Evolutionary conservation across 495 filamentous ascomycete species (phyloP).

Genomic region (Hypomontagnella submonticulosa): DNA sequence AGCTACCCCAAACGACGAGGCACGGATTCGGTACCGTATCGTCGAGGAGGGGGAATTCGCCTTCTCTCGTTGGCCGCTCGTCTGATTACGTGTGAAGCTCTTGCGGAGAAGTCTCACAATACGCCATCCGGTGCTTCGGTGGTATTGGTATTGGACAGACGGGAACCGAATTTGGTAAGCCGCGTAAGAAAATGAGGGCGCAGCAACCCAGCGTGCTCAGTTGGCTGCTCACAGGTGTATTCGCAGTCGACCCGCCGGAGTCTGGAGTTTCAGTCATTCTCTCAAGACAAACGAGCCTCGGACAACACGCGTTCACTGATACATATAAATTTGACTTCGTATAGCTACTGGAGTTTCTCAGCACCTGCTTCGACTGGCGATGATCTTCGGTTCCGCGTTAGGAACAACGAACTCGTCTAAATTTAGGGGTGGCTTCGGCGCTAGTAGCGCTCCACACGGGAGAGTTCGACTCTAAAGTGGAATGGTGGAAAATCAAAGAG

Average conservation of each 20-base stretch:
- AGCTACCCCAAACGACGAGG: slow-evolving; percentile 14
- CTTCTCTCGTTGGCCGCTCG: slow-evolving; percentile 10
- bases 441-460: slow-evolving; percentile 8
- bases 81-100: slow-evolving; percentile 22
- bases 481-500: slow-evolving; percentile 3
- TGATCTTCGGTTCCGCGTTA: slow-evolving; percentile 23
- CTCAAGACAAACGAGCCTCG: slow-evolving; percentile 2
- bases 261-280: slow-evolving; percentile 19
- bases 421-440: slow-evolving; percentile 10
- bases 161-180: slow-evolving; percentile 20
- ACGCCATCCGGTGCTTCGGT: slow-evolving; percentile 19
- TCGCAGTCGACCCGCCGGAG: slow-evolving; percentile 19
- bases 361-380: slow-evolving; percentile 17
- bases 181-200: slow-evolving; percentile 31
- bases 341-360: slow-evolving; percentile 8
- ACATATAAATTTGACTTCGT: slow-evolving; percentile 16
- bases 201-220: slow-evolving; percentile 10
- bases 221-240: slow-evolving; percentile 1
- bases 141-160: slow-evolving; percentile 17
- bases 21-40: slow-evolving; percentile 12
- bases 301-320: slow-evolving; percentile 6
- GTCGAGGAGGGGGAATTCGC: background rate
- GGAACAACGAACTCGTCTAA: slow-evolving; percentile 3
- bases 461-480: background rate
- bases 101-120: slow-evolving; percentile 18